Evolutionary conservation across 306 rosid species (phyloP).

Genomic region (Lithocarpus polystachyus): DNA sequence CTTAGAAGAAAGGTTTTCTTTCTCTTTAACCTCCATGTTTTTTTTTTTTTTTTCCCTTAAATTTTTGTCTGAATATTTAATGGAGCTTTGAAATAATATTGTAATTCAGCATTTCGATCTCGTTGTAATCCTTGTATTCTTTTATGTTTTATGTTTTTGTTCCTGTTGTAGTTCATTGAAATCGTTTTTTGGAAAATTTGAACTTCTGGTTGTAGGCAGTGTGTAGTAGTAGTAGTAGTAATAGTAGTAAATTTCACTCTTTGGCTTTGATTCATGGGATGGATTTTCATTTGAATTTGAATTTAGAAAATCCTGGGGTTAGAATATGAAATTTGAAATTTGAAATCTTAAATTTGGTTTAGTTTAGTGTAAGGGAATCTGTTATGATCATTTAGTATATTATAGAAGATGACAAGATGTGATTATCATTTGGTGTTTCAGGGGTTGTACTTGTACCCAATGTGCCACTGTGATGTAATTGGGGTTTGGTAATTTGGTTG

Average conservation of each 20-base stretch:
- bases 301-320: not conserved
- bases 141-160: not conserved
- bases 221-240: not conserved
- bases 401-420: not conserved
- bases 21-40: not conserved
- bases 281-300: not conserved
- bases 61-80: not conserved
- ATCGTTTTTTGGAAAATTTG: not conserved
- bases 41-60: no score
- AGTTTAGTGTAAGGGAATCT: not conserved
- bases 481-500: not conserved
- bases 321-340: not conserved
- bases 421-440: not conserved
- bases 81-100: not conserved
- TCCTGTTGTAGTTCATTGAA: not conserved
- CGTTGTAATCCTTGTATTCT: not conserved
- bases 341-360: not conserved
- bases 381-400: not conserved
- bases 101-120: not conserved
- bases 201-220: not conserved
- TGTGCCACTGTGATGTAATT: not conserved
- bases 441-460: not conserved
- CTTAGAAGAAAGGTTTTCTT: constrained; percentile 49
- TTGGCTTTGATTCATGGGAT: not conserved
- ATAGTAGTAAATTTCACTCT: constrained; percentile 1